Percentiles rank a stretch among this genome's conserved stretches.
phyloP scores from a whole-genome alignment of 2,329 filamentous ascomycete genomes.

The Bimuria novae-zelandiae region DNA sequence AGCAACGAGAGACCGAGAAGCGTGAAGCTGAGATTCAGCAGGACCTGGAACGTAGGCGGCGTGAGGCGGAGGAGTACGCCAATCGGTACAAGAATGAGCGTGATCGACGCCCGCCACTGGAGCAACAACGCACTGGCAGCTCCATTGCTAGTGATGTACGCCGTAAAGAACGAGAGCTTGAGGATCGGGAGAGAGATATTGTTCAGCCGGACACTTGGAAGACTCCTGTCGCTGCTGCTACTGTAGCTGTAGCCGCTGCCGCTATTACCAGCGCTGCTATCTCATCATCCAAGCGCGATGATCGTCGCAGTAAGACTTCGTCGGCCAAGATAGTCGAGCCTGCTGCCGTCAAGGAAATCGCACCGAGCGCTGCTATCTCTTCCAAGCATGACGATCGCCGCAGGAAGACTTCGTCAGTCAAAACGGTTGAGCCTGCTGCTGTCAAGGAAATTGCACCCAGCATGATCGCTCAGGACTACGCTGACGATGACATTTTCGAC shows the following conservation, averaged over 20 bases:
- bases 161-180: slow-evolving; percentile 41
- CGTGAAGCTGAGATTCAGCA: slow-evolving; percentile 37
- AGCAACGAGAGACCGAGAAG: slow-evolving; percentile 28
- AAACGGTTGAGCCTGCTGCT: slow-evolving; percentile 31
- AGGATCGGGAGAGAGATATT: slow-evolving; percentile 40
- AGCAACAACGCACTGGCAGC: slow-evolving; percentile 36
- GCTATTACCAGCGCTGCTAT: slow-evolving; percentile 40
- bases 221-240: slow-evolving; percentile 42
- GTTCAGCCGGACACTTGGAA: slow-evolving; percentile 44
- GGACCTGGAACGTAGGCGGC: slow-evolving; percentile 30
- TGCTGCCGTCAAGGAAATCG: slow-evolving; percentile 40
- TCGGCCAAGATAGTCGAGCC: slow-evolving; percentile 32
- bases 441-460: slow-evolving; percentile 45
- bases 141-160: slow-evolving; percentile 38
- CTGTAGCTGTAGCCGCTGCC: slow-evolving; percentile 39
- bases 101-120: slow-evolving; percentile 26
- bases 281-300: slow-evolving; percentile 31
- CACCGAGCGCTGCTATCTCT: too few species aligned
- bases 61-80: slow-evolving; percentile 27
- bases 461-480: slow-evolving; percentile 38
- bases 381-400: too few species aligned
- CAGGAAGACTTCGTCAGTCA: slow-evolving; percentile 21
- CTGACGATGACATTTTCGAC: slow-evolving; percentile 53
- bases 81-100: slow-evolving; percentile 30
- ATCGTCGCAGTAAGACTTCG: slow-evolving; percentile 28